These are phyloP conservation scores for Cercospora zeae-maydis DNA, from an alignment of 2,329 filamentous ascomycete species.

Conservation along the genomic window DNA sequence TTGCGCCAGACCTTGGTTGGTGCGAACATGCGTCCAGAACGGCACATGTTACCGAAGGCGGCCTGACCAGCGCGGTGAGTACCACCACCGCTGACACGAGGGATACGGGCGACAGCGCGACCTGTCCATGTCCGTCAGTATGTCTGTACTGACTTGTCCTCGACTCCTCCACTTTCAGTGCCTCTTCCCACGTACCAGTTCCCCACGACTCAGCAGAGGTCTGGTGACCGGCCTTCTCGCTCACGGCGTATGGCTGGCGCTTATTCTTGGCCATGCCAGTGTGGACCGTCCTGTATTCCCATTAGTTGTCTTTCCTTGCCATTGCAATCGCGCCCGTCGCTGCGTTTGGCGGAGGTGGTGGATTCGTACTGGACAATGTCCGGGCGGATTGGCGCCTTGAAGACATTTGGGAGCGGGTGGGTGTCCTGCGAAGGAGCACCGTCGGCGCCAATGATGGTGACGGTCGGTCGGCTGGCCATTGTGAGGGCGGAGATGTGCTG, in stretches of 20 bases:
- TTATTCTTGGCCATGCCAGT: constrained; percentile 99
- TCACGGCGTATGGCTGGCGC: constrained; percentile 98
- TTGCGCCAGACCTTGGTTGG: constrained; percentile 99
- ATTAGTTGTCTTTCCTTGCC: constrained; percentile 26
- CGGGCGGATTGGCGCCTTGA: constrained; percentile 93
- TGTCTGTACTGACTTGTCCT: constrained; percentile 7
- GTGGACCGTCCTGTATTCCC: constrained; percentile 65
- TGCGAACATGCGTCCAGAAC: constrained; percentile 99
- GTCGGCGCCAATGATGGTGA: constrained; percentile 95
- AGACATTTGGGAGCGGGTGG: constrained; percentile 92
- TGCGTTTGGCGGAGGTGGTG: constrained; percentile 5
- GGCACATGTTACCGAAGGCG: constrained; percentile 99
- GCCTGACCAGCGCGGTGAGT: constrained; percentile 99
- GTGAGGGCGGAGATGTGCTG: constrained; percentile 26
- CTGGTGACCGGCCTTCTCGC: constrained; percentile 99
- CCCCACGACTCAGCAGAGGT: constrained; percentile 99
- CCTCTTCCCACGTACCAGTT: constrained; percentile 63
- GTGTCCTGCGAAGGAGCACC: constrained; percentile 86
- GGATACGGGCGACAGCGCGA: constrained; percentile 99
- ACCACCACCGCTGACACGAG: constrained; percentile 99
- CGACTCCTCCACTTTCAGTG: background rate
- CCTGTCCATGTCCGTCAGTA: constrained; percentile 51
- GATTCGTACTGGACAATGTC: constrained; percentile 90
- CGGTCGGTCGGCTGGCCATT: constrained; percentile 96
- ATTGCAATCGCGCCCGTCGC: constrained; percentile 9